phyloP scores from a whole-genome alignment of 495 filamentous ascomycete species.

The Annulohypoxylon stygium region DNA sequence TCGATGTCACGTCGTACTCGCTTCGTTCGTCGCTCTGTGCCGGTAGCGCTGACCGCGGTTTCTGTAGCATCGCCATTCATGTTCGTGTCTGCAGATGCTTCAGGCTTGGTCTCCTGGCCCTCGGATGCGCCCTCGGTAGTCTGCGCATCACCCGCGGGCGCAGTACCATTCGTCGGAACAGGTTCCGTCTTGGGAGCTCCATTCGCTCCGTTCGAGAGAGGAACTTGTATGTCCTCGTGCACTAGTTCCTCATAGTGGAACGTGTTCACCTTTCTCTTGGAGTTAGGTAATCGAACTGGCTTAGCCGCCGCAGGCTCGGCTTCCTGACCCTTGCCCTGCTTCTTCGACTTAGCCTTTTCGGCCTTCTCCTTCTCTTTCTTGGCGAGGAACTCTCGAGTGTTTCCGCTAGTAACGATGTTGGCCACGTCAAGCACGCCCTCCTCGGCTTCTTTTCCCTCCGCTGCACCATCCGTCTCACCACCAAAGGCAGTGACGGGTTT shows the following conservation, averaged over 20 bases:
- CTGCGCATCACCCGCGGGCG: slow-evolving; percentile 58
- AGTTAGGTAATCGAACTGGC: slow-evolving; percentile 78
- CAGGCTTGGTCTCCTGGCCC: slow-evolving; percentile 36
- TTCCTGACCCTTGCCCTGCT: slow-evolving; percentile 67
- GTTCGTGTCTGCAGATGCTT: slow-evolving; percentile 31
- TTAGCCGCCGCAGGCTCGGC: slow-evolving; percentile 69
- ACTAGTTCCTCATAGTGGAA: slow-evolving; percentile 88
- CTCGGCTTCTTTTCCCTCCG: slow-evolving; percentile 61
- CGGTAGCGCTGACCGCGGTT: slow-evolving; percentile 18
- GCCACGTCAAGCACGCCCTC: slow-evolving; percentile 96
- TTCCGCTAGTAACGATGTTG: slow-evolving; percentile 89
- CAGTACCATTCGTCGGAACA: slow-evolving; percentile 53
- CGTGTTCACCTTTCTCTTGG: slow-evolving; percentile 77
- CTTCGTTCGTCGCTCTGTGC: slow-evolving; percentile 55
- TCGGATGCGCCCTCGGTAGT: slow-evolving; percentile 42
- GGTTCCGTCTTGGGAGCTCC: slow-evolving; percentile 53
- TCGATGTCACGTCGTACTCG: slow-evolving; percentile 79
- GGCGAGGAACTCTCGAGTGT: slow-evolving; percentile 91
- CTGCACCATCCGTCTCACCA: slow-evolving; percentile 63
- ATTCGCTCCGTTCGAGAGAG: slow-evolving; percentile 59
- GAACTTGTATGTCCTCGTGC: slow-evolving; percentile 69
- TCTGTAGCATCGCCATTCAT: slow-evolving; percentile 27
- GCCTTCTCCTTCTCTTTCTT: slow-evolving; percentile 92
- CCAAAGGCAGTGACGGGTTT: slow-evolving; percentile 56
- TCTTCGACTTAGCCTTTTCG: slow-evolving; percentile 68